Conservation (phyloP, 129 eudicot species). For the Flaveria bidentis region DNA sequence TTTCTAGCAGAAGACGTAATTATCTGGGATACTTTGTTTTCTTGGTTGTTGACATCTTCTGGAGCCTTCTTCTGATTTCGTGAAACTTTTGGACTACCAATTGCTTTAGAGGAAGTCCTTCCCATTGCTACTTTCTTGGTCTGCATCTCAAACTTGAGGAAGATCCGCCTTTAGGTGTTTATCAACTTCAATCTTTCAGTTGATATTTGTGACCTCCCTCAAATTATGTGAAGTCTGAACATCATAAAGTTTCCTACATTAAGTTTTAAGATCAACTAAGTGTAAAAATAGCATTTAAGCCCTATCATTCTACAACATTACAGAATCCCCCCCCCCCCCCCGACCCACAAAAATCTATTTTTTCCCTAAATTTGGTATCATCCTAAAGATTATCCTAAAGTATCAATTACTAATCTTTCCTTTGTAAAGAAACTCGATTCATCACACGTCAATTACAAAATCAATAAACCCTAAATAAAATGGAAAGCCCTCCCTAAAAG, state of each 20-base stretch:
- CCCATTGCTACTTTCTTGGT: slow-evolving; percentile 75
- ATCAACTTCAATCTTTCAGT: slow-evolving; percentile 15
- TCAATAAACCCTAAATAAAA: background rate
- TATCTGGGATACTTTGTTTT: slow-evolving; percentile 68
- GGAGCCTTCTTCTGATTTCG: slow-evolving; percentile 64
- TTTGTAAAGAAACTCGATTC: background rate
- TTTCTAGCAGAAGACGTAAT: slow-evolving; percentile 96
- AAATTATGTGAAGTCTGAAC: slow-evolving; percentile 6
- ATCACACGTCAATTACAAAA: background rate
- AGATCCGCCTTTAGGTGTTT: slow-evolving; percentile 33
- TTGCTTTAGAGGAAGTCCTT: slow-evolving; percentile 54
- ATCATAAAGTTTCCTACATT: slow-evolving; percentile 20
- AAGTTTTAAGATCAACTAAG: background rate
- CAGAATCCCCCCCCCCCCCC: background rate
- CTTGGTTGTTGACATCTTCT: slow-evolving; percentile 64
- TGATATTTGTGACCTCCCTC: slow-evolving; percentile 10
- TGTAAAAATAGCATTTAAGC: background rate
- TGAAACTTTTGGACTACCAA: slow-evolving; percentile 65
- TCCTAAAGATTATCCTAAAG: background rate
- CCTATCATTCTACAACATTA: slow-evolving; percentile 7
- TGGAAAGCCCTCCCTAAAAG: no score
- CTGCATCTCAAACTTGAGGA: slow-evolving; percentile 62
- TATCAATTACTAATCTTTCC: background rate
- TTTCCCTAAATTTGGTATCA: background rate
- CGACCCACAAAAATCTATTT: no score